Conservation (phyloP, 2,329 filamentous ascomycete species). For the Whalleya microplaca region DNA sequence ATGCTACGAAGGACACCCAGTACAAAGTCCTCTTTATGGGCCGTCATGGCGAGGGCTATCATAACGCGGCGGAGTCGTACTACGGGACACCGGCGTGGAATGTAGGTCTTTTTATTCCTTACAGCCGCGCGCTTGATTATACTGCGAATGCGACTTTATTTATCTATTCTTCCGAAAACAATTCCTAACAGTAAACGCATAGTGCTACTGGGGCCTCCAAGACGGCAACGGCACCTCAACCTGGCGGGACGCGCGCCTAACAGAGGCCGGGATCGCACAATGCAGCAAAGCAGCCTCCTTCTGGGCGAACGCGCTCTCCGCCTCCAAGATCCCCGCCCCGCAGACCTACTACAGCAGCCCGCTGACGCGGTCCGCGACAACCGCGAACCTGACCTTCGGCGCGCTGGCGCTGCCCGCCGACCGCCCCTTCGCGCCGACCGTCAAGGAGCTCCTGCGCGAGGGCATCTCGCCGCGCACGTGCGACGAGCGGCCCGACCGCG, state of each 20-base stretch:
- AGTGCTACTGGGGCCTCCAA: constrained; percentile 68
- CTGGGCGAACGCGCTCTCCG: constrained; percentile 57
- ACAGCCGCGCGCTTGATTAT: too few species aligned
- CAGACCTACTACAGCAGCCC: constrained; percentile 69
- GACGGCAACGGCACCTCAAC: constrained; percentile 65
- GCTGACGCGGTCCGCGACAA: constrained; percentile 64
- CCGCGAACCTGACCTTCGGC: constrained; percentile 64
- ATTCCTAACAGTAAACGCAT: constrained; percentile 23
- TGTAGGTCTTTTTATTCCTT: constrained; percentile 43
- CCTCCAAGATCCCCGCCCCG: constrained; percentile 61
- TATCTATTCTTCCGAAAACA: neutral
- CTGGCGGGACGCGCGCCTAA: constrained; percentile 69
- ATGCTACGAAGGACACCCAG: constrained; percentile 47
- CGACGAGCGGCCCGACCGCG: constrained; percentile 61
- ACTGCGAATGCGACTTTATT: too few species aligned
- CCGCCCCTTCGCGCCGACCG: constrained; percentile 56
- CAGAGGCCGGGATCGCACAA: constrained; percentile 58
- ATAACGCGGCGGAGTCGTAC: constrained; percentile 65
- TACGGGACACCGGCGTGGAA: constrained; percentile 74
- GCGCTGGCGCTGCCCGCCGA: constrained; percentile 54
- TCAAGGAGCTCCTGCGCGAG: constrained; percentile 70
- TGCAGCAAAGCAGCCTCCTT: constrained; percentile 62
- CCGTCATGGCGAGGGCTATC: constrained; percentile 70
- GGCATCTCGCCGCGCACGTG: constrained; percentile 71
- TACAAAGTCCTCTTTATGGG: constrained; percentile 73